Percentiles rank a stretch among this genome's conserved stretches.
phyloP scores from a whole-genome alignment of 148 eudicot species.

The Beta vulgaris region DNA sequence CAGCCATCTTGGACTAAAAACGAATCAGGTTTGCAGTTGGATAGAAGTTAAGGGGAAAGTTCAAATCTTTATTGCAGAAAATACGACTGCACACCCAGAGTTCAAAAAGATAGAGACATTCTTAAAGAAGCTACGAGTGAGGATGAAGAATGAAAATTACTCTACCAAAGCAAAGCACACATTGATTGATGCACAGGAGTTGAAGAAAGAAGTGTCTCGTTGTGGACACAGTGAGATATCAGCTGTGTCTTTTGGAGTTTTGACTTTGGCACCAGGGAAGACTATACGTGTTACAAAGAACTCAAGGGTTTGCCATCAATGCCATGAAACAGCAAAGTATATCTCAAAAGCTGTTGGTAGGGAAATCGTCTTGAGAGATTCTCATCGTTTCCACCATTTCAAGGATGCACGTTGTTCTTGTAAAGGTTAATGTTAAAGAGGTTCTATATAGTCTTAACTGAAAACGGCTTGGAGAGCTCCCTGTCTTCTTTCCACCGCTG shows the following conservation, averaged over 20 bases:
- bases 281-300: constrained; percentile 53
- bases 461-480: no score
- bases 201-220: constrained; percentile 31
- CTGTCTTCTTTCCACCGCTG: no score
- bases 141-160: constrained; percentile 35
- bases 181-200: constrained; percentile 31
- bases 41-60: constrained; percentile 49
- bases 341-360: constrained; percentile 36
- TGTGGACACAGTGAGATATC: constrained; percentile 58
- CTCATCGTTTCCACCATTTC: constrained; percentile 59
- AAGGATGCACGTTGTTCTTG: constrained; percentile 52
- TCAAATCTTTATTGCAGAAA: constrained; percentile 50
- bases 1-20: constrained; percentile 28
- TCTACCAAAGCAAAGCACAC: constrained; percentile 27
- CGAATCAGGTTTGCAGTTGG: constrained; percentile 50
- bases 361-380: constrained; percentile 52
- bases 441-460: neutral
- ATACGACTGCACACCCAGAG: constrained; percentile 34
- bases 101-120: constrained; percentile 36
- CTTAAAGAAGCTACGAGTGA: constrained; percentile 30
- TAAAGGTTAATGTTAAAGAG: constrained; percentile 42
- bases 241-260: constrained; percentile 53
- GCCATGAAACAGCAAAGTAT: constrained; percentile 58
- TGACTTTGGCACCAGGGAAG: constrained; percentile 39
- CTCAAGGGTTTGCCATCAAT: constrained; percentile 48